A percentile compares a stretch with the other conserved stretches of the same genome.
Evolutionary conservation across 1,284 basidiomycete genomes (phyloP).

Genomic region (Tilletia walkeri): DNA sequence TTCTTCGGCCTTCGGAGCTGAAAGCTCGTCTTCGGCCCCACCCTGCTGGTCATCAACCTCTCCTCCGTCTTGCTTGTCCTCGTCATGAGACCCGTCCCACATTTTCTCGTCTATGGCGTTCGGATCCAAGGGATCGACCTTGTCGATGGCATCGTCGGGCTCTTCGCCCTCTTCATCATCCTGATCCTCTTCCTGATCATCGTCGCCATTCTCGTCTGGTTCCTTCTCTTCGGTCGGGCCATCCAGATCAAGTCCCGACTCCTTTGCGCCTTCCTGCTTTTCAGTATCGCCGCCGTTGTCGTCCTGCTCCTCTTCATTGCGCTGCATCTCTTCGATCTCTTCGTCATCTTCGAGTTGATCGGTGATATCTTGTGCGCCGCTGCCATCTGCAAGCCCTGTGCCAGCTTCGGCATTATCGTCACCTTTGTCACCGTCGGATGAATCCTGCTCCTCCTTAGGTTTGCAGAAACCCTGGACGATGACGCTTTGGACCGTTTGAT

Average conservation of each 20-base stretch:
- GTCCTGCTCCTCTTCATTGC: constrained; percentile 61
- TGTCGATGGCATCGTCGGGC: constrained; percentile 78
- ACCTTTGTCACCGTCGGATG: constrained; percentile 32
- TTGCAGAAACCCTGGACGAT: constrained; percentile 80
- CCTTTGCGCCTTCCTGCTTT: constrained; percentile 64
- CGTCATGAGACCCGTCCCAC: constrained; percentile 77
- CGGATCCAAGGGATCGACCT: constrained; percentile 83
- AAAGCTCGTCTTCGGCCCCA: constrained; percentile 41
- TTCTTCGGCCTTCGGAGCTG: constrained; percentile 32
- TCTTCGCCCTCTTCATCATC: constrained; percentile 61
- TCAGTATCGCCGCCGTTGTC: constrained; percentile 36
- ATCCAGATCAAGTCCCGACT: constrained; percentile 65
- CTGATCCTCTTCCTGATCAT: constrained; percentile 64
- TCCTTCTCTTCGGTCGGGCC: constrained; percentile 58
- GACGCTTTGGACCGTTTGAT: constrained; percentile 71
- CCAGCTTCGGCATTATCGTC: constrained; percentile 42
- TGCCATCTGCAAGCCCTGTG: constrained; percentile 53
- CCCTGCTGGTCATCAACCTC: constrained; percentile 47
- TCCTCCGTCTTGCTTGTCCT: constrained; percentile 59
- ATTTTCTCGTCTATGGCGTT: constrained; percentile 90
- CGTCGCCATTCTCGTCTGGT: constrained; percentile 64
- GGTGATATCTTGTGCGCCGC: constrained; percentile 60
- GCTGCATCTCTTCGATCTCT: constrained; percentile 86
- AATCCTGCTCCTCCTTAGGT: constrained; percentile 43
- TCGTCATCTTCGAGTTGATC: constrained; percentile 67